phyloP scores from a whole-genome alignment of 208 protist genomes.

The Jaenimonas drosophilae region DNA sequence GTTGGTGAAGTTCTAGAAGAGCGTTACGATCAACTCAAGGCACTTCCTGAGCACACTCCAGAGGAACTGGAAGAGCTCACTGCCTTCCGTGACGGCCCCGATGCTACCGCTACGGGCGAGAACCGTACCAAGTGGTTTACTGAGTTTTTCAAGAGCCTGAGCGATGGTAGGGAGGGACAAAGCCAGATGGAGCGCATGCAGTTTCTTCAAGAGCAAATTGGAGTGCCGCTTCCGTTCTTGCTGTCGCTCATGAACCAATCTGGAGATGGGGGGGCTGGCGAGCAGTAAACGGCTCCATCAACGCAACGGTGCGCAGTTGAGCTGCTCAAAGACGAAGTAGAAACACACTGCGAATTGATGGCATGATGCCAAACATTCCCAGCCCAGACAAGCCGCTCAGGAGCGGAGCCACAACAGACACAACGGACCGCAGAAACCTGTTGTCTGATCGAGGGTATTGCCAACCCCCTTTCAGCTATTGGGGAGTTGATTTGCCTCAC shows the following conservation, averaged over 20 bases:
- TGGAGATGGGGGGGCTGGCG: slow-evolving; percentile 8
- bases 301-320: background rate
- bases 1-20: slow-evolving; percentile 68
- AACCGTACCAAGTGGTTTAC: slow-evolving; percentile 67
- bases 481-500: too few relatives aligned
- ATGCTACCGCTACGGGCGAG: slow-evolving; percentile 22
- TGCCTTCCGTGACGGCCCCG: slow-evolving; percentile 41
- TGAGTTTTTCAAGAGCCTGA: slow-evolving; percentile 45
- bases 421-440: too few relatives aligned
- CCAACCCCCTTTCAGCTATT: too few relatives aligned
- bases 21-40: slow-evolving; percentile 62
- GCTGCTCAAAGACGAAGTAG: slow-evolving; percentile 1
- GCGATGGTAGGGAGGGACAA: slow-evolving; percentile 19
- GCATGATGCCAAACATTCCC: too few relatives aligned
- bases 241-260: slow-evolving; percentile 66
- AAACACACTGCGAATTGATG: background rate
- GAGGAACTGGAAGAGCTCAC: slow-evolving; percentile 51
- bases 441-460: too few relatives aligned
- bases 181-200: slow-evolving; percentile 78
- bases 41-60: slow-evolving; percentile 17
- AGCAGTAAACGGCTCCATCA: slow-evolving; percentile 1
- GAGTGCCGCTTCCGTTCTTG: slow-evolving; percentile 72
- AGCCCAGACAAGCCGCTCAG: too few relatives aligned
- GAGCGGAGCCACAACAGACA: too few relatives aligned
- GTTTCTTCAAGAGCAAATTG: slow-evolving; percentile 72